Conservation (phyloP, 2,329 filamentous ascomycete genomes). For the Fusarium citri region DNA sequence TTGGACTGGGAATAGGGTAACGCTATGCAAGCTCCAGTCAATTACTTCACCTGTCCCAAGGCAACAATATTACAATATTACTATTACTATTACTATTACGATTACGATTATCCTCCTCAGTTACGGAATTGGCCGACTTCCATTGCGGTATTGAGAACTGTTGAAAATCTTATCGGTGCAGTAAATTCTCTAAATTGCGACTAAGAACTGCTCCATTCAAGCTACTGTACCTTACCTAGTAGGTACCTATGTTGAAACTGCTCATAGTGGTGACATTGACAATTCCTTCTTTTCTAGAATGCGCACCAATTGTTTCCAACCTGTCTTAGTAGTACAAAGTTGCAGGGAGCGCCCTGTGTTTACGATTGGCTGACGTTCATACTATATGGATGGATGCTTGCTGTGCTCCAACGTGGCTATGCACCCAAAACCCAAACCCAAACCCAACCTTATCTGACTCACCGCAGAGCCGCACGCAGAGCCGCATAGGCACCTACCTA, state of each 20-base stretch:
- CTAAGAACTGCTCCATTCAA: background rate
- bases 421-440: background rate
- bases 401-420: background rate
- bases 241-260: slow-evolving; percentile 1
- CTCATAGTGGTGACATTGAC: background rate
- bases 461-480: slow-evolving; percentile 7
- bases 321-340: background rate
- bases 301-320: background rate
- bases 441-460: background rate
- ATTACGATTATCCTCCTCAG: background rate
- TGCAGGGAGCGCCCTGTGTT: background rate
- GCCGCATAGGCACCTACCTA: background rate
- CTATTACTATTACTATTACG: too few species aligned
- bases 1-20: background rate
- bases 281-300: background rate
- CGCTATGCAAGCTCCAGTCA: too few species aligned
- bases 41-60: background rate
- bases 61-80: background rate
- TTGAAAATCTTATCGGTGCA: background rate
- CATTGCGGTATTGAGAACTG: background rate
- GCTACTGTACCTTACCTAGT: background rate
- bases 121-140: background rate
- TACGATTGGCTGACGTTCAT: background rate
- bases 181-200: background rate
- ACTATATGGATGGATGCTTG: background rate